Base-by-base conservation (phyloP, 176 grass and related monocot genomes). In the Musa troglodytarum region DNA sequence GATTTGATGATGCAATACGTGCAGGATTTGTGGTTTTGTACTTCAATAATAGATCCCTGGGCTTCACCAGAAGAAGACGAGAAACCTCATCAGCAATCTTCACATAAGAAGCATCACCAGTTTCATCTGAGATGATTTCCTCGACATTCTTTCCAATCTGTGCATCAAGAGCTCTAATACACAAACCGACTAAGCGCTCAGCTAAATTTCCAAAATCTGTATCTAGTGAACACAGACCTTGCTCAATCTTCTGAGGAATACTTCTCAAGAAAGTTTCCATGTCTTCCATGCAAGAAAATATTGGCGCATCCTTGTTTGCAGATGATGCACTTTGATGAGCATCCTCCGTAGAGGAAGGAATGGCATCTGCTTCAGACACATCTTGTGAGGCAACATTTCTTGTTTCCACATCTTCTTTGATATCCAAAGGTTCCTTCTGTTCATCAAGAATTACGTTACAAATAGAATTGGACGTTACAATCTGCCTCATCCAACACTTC, bases 401-500 rank as follows among this genome's bases (percentile, higher is more conserved):
- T 77, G 52, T 65, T 82, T 83, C 86, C 80, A 58, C n/a, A 58
- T 81, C 84, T 72, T 89, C 88, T 54, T 83, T 89, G 22, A 51
- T 74, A 82, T 75, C 74, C 53, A 76, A 49, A 29, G 50, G 23
- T 2, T 65, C 75, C 3, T 87, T 52, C 73, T 34, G 66, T 71
- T 89, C 84, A 85, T 52, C 56, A 24, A 58, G 17, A 50, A 70
- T 53, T 62, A 70, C 78, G 1, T 81, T 24, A 43, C 68, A 79
- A 77, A 54, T 69, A 84, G 43, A 53, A 81, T 72, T 82, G 28
- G 76, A 79, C 51, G 68, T 69, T 53, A 83, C 84, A 77, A 87
- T 81, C 85, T 94, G 95, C 76, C 79, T 94, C 80, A 86, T 86
- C 95, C 90, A 99, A 68, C 95, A 99, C 87, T 91, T 99, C 76